Conservation (phyloP, 2,329 filamentous ascomycete species). For the Periconia macrospinosa region DNA sequence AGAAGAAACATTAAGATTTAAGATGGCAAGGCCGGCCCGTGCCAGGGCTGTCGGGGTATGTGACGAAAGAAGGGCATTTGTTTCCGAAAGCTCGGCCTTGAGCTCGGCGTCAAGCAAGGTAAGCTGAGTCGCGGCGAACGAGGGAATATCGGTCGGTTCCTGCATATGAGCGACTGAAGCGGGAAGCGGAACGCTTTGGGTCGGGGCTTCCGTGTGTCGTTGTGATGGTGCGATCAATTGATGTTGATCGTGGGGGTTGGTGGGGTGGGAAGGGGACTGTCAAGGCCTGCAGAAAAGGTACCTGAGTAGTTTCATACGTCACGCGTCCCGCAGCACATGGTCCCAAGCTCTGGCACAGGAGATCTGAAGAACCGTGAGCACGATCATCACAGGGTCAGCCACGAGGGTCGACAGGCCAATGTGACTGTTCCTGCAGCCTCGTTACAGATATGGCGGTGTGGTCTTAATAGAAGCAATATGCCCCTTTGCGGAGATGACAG, state of each 20-base stretch:
- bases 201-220: not conserved
- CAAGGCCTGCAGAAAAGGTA: too few relatives aligned
- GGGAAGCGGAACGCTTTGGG: conserved; percentile 2
- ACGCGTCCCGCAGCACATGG: not conserved
- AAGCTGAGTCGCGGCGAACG: conserved; percentile 73
- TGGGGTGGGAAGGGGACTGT: conserved; percentile 1
- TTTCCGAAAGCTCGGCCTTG: conserved; percentile 71
- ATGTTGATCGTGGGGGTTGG: conserved; percentile 4
- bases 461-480: conserved; percentile 2
- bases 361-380: conserved; percentile 3
- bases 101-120: conserved; percentile 71
- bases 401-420: conserved; percentile 1
- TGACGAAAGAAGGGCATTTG: conserved; percentile 65
- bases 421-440: conserved; percentile 16
- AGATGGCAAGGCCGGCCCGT: conserved; percentile 76
- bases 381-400: conserved; percentile 15
- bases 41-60: conserved; percentile 71
- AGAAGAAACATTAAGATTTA: conserved; percentile 72
- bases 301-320: not conserved
- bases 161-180: conserved; percentile 20
- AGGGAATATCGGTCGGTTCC: conserved; percentile 57
- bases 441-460: conserved; percentile 1
- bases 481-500: not conserved
- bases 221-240: conserved; percentile 12
- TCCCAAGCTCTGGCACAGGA: not conserved